Evolutionary conservation across 2,329 filamentous ascomycete species (phyloP).

Genomic region (Nakataea oryzae): DNA sequence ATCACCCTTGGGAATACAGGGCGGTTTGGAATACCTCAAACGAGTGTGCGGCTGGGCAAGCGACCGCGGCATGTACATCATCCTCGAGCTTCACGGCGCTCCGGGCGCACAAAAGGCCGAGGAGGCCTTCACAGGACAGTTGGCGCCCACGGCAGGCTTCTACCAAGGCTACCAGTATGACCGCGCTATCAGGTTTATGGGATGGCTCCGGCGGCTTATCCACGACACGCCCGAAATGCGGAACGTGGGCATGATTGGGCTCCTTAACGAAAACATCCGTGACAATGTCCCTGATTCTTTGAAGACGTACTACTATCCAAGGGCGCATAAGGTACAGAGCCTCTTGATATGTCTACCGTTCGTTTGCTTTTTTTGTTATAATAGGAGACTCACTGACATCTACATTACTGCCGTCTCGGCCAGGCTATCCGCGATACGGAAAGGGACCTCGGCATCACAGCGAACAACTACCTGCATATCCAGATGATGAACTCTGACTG

Average conservation of each 20-base stretch:
- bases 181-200: slow-evolving; percentile 42
- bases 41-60: slow-evolving; percentile 35
- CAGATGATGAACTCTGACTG: slow-evolving; percentile 38
- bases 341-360: neutral
- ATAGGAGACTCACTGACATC: neutral
- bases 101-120: slow-evolving; percentile 34
- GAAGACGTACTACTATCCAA: slow-evolving; percentile 33
- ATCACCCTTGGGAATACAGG: slow-evolving; percentile 8
- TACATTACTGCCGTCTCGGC: neutral
- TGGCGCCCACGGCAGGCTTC: slow-evolving; percentile 31
- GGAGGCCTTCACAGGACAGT: slow-evolving; percentile 36
- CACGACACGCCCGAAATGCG: slow-evolving; percentile 35
- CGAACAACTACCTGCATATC: slow-evolving; percentile 38
- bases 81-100: slow-evolving; percentile 40
- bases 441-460: slow-evolving; percentile 25
- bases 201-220: slow-evolving; percentile 41
- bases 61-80: slow-evolving; percentile 38
- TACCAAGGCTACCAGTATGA: slow-evolving; percentile 46
- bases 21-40: slow-evolving; percentile 34
- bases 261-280: slow-evolving; percentile 46
- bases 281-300: slow-evolving; percentile 18
- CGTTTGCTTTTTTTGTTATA: no score
- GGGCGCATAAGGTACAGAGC: slow-evolving; percentile 19
- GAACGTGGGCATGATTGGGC: slow-evolving; percentile 47
- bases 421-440: slow-evolving; percentile 39